A percentile compares a stretch with the other conserved stretches of the same genome.
Evolutionary conservation across 306 rosid genomes (phyloP).

Genomic region (Cercis canadensis): DNA sequence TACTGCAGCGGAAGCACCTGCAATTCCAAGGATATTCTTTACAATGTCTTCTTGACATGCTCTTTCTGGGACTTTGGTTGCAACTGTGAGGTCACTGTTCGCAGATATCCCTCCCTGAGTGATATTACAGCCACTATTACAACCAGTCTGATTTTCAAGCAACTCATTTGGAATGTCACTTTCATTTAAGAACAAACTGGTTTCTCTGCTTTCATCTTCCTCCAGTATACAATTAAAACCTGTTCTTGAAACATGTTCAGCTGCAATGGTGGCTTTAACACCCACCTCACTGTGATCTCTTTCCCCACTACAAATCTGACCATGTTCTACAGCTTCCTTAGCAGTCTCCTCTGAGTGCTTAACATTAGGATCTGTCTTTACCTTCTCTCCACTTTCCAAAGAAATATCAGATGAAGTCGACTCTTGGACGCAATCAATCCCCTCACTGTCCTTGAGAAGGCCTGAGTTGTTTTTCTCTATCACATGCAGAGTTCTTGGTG

Average conservation of each 20-base stretch:
- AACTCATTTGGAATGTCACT: conserved; percentile 28
- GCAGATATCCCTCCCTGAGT: conserved; percentile 30
- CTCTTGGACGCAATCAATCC: conserved; percentile 30
- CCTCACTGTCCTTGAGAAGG: conserved; percentile 40
- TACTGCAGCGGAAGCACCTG: conserved; percentile 53
- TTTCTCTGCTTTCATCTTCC: conserved; percentile 43
- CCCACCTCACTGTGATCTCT: conserved; percentile 34
- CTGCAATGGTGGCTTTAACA: conserved; percentile 11
- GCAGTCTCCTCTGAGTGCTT: conserved; percentile 36
- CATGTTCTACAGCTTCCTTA: conserved; percentile 35
- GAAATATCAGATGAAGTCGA: conserved; percentile 32
- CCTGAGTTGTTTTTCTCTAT: conserved; percentile 31
- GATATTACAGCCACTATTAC: conserved; percentile 26
- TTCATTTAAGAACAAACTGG: conserved; percentile 28
- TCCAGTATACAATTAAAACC: conserved; percentile 29
- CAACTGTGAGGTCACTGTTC: conserved; percentile 27
- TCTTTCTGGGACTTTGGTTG: conserved; percentile 34
- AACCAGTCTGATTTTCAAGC: conserved; percentile 28
- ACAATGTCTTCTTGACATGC: conserved; percentile 50
- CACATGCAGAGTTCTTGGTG: conserved; percentile 34
- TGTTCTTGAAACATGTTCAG: conserved; percentile 33
- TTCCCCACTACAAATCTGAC: conserved; percentile 21
- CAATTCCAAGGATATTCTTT: conserved; percentile 65
- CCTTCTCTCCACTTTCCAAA: conserved; percentile 38
- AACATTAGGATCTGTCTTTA: conserved; percentile 31